Percentiles rank a stretch among this genome's conserved stretches.
Conservation (phyloP, 2,329 filamentous ascomycete species). For the Cladosporium phlei region DNA sequence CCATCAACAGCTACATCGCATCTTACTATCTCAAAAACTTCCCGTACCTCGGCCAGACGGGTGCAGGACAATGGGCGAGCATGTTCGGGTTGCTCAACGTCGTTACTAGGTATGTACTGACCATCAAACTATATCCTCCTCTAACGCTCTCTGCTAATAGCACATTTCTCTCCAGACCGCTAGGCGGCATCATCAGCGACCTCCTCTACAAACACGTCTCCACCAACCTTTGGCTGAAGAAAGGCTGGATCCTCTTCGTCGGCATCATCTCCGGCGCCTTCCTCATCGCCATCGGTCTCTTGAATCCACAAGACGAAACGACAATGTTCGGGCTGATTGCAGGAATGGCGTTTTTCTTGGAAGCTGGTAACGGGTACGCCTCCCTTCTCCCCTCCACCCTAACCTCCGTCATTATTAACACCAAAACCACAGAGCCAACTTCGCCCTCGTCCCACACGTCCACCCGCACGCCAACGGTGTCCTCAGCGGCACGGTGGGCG, state of each 20-base stretch:
- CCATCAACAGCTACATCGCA: constrained; percentile 54
- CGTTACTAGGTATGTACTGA: constrained; percentile 39
- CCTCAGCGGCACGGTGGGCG: constrained; percentile 71
- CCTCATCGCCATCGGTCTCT: constrained; percentile 53
- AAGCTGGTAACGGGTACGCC: constrained; percentile 80
- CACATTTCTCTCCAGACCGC: constrained; percentile 40
- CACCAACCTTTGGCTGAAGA: constrained; percentile 55
- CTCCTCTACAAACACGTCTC: constrained; percentile 47
- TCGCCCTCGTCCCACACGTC: constrained; percentile 77
- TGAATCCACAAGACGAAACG: constrained; percentile 54
- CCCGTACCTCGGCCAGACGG: constrained; percentile 48
- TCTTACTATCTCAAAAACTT: constrained; percentile 54
- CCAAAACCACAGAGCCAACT: too few relatives aligned
- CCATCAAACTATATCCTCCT: not conserved
- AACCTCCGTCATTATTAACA: not conserved
- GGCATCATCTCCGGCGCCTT: constrained; percentile 53
- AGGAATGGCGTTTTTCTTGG: constrained; percentile 69
- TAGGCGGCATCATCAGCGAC: constrained; percentile 57
- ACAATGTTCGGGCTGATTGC: constrained; percentile 72
- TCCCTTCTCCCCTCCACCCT: not conserved
- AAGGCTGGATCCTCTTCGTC: constrained; percentile 53
- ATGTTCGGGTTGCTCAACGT: constrained; percentile 70
- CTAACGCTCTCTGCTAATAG: not conserved
- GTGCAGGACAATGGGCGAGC: constrained; percentile 55
- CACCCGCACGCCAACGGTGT: constrained; percentile 69